Evolutionary conservation across 768 basidiomycete species (phyloP).

Genomic region (Psilocybe cyanescens): DNA sequence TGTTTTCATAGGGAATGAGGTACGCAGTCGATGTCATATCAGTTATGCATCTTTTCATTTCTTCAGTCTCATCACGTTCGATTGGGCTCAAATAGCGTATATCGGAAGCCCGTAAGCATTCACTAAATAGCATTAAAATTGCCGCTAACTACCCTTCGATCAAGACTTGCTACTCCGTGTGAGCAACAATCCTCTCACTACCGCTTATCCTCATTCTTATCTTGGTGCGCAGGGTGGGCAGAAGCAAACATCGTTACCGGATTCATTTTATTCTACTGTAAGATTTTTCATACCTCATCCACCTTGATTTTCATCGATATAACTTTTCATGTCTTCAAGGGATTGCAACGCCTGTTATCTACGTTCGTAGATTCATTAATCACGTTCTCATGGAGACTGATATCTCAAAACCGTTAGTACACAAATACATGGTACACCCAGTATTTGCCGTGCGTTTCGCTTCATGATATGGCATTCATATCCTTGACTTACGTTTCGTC

Average conservation of each 20-base stretch:
- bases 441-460: constrained; percentile 42
- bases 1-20: constrained; percentile 7
- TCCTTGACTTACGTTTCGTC: neutral
- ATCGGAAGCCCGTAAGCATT: constrained; percentile 15
- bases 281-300: constrained; percentile 12
- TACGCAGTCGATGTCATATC: neutral
- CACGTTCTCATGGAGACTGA: neutral
- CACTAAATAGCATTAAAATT: too few relatives aligned
- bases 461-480: too few relatives aligned
- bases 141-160: too few relatives aligned
- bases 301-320: neutral
- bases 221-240: constrained; percentile 61
- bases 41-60: neutral
- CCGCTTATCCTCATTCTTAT: constrained; percentile 8
- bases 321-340: neutral
- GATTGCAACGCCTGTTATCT: neutral
- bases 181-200: neutral
- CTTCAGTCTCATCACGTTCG: constrained; percentile 48
- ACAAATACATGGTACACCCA: constrained; percentile 59
- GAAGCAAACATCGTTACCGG: constrained; percentile 62
- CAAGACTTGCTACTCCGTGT: constrained; percentile 1
- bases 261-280: constrained; percentile 67
- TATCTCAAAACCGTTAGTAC: constrained; percentile 34
- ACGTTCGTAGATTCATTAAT: neutral
- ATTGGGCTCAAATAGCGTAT: constrained; percentile 61